Conservation (phyloP, 2,329 filamentous ascomycete species). For the Teratosphaeriaceae sp. region DNA sequence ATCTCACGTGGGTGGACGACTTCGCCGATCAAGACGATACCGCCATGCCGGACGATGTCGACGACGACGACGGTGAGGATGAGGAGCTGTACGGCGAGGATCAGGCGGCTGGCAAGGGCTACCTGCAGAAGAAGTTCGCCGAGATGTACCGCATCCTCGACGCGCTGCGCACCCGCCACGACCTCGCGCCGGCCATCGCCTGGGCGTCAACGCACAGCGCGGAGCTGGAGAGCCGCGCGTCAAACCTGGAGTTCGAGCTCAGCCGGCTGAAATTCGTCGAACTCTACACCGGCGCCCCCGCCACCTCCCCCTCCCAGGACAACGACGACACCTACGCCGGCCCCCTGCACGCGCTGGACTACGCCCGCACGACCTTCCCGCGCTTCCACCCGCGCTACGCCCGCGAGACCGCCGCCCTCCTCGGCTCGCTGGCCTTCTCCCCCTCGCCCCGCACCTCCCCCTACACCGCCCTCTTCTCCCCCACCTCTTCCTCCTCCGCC, state of each 20-base stretch:
- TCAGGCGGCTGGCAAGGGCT: conserved; percentile 7
- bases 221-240: conserved; percentile 71
- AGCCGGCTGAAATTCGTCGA: conserved; percentile 84
- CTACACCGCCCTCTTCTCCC: conserved; percentile 72
- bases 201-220: conserved; percentile 72
- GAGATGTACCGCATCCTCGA: conserved; percentile 88
- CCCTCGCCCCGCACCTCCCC: conserved; percentile 70
- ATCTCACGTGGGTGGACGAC: conserved; percentile 10
- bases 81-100: neutral
- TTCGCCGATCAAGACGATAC: conserved; percentile 5
- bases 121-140: conserved; percentile 73
- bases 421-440: conserved; percentile 72
- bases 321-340: conserved; percentile 42
- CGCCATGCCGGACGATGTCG: conserved; percentile 20
- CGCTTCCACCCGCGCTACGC: conserved; percentile 69
- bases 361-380: conserved; percentile 68
- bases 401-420: conserved; percentile 72
- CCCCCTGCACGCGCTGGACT: conserved; percentile 60
- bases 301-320: conserved; percentile 35
- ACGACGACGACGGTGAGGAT: conserved; percentile 18
- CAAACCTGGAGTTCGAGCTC: conserved; percentile 92
- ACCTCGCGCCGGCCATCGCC: conserved; percentile 74
- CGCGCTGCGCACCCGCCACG: conserved; percentile 61
- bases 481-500: no score
- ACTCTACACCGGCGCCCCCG: conserved; percentile 61